Evolutionary conservation across 2,329 filamentous ascomycete genomes (phyloP), one percentile per base, ranked within the genome.

Genomic region (Colletotrichum scovillei): DNA sequence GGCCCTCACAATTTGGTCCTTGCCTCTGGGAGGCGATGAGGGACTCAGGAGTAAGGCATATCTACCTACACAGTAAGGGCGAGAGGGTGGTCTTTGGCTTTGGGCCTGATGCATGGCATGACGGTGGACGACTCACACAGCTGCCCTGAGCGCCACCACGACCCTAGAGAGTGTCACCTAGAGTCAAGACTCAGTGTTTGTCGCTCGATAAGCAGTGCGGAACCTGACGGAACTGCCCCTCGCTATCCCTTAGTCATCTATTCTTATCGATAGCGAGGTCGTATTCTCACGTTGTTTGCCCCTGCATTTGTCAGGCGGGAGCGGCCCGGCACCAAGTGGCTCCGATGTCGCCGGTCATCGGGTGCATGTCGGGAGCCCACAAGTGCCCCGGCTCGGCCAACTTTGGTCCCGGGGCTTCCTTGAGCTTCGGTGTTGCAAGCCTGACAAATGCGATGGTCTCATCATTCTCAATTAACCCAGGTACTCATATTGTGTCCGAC

Each of bases 221-320:
- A 19, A 52, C 46, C 46, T 38, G 22, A 42, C 63, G 63, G 63
- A 53, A 49, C 26, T 58, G 38, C 19, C 53, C 57, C 24, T 28
- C 22, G 7, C 6, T 14, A 22, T 22, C 16, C n/a, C 62, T 62
- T 57, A 57, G 52, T 69, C 60, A 70, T 30, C 28, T 1, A 9
- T 2, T 8, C 30, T 69, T 72, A 69, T 72, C 69, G 69, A 69
- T 69, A 69, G 8, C 24, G 52, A 11, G 16, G 16, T 28, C 16
- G 5, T 24, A 28, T 28, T 52, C n/a, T 22, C 14, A 26, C 7
- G 4, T 3, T 6, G 4, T 35, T 59, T 22, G 67, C 53, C 53
- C 67, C 67, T 65, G 60, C 55, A 70, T 73, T 73, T 73, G 70
- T 70, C 67, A 70, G 60, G 46, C 59, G 55, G 70, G 60, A 57